Evolutionary conservation across 2,329 filamentous ascomycete species (phyloP), one percentile per base, ranked within the genome.

Genomic region (Coniochaeta prunicola): DNA sequence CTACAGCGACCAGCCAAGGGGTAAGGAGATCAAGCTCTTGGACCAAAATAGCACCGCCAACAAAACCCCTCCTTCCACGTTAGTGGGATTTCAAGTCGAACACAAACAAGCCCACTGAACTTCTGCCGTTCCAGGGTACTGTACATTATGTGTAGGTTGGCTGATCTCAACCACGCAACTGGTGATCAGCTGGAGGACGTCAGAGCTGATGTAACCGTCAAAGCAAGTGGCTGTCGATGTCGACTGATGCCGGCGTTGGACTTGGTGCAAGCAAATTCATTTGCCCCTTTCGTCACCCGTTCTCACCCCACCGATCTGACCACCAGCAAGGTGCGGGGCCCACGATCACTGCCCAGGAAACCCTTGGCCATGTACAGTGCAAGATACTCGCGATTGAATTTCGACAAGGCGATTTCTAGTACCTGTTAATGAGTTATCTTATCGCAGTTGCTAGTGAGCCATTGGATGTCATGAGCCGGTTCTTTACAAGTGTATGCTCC

Each of bases 251-350:
- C 38, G 24, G 17, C 24, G 40, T 12, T 13, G 19, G 34, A 15
- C 13, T 21, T 10, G 40, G 40, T 45, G 19, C n/a, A 50, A 50
- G 45, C 42, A 48, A n/a, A 15, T 24, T 48, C 42, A 48, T 48
- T 48, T 48, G 42, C 42, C 42, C 45, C 45, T 50, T 50, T 50
- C 45, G 45, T 50, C 45, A 50, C 45, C 40, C 40, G 40, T 50
- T 28, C 45, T 50, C 45, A 50, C 45, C 45, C 45, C 45, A 30
- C 45, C 45, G 40, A 50, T 50, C 45, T 50, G 21, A 30, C 45
- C 45, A 50, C 45, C 38, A 40, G 7, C 17, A 42, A 6, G 17
- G 10, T 42, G 13, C 38, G 8, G n/a, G 31, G 13, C 31, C 31
- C 31, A 34, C 13, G n/a, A n/a, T n/a, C n/a, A n/a, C n/a, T n/a